Base-by-base conservation (phyloP, 2,329 filamentous ascomycete species). In the Diplocarpon rosae region DNA sequence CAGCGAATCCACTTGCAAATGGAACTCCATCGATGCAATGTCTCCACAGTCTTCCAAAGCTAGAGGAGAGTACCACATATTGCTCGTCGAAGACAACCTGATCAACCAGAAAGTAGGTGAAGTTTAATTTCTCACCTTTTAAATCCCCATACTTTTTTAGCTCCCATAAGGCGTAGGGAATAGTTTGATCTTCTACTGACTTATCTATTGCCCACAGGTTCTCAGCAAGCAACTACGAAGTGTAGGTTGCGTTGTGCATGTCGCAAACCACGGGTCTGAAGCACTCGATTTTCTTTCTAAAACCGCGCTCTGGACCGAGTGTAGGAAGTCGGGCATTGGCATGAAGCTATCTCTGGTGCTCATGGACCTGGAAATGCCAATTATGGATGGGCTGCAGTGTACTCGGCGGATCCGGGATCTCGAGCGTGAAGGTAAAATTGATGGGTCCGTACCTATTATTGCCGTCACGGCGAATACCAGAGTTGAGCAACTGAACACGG, bases 31-130 rank as follows among this genome's bases (percentile, higher is more conserved):
- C 32, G 45, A 42, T 27, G 20, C 34, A n/a, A 34, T 38, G 11
- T 30, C 35, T 16, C 30, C 31, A 17, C 16, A n/a, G 30, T 32
- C 17, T 16, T 14, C 34, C n/a, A 37, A 43, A 32, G 12, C 30
- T 15, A 37, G 27, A 37, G n/a, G 20, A 16, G 30, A 43, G 8
- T 53, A 53, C 28, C 46, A 57, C 29, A 71, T 82, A 6, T 66
- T 82, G 27, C 76, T 81, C 9, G 78, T 81, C 4, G 78, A 82
- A 56, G 78, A 81, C 56, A 81, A 82, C 48, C 63, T 80, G 20
- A 75, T 82, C 37, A 82, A 81, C 54, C 77, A 81, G 55, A 75
- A 72, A 7, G 20, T 24, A 24, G 20, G 20, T 24, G 3, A 24
- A 24, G 20, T 3, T 24, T 7, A 24, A 24, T 24, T 3, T 24